Percentiles rank a stretch among this genome's conserved stretches.
These are phyloP conservation scores for Chytridium lagenaria DNA, from an alignment of 371 early-diverging fungal genomes.

Conservation along the genomic window DNA sequence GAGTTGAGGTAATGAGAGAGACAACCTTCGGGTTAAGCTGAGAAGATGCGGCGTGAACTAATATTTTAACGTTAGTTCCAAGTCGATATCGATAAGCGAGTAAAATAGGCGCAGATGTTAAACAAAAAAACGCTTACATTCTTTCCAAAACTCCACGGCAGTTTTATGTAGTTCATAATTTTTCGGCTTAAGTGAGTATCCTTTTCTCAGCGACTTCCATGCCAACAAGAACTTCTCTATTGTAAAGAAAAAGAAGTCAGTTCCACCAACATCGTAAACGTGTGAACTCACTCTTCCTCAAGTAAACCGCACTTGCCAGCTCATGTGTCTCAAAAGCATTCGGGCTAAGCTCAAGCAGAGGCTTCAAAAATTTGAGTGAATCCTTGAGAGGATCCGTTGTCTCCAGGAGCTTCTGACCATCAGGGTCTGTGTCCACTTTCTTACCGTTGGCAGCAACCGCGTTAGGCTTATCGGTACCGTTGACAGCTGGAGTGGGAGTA, in stretches of 20 bases:
- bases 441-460: conserved; percentile 36
- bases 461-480: conserved; percentile 13
- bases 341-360: conserved; percentile 62
- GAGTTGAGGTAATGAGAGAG: conserved; percentile 27
- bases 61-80: too few relatives aligned
- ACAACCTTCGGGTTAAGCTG: conserved; percentile 29
- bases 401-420: conserved; percentile 67
- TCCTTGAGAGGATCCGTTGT: conserved; percentile 73
- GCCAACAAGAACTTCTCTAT: conserved; percentile 78
- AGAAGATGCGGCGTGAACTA: background rate
- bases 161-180: conserved; percentile 31
- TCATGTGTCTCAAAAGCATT: conserved; percentile 63
- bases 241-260: background rate
- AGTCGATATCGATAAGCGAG: background rate
- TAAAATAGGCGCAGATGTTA: background rate
- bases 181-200: conserved; percentile 30
- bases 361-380: conserved; percentile 77
- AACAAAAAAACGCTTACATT: conserved; percentile 11
- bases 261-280: background rate
- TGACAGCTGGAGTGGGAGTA: conserved; percentile 25
- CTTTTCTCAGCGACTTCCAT: conserved; percentile 68
- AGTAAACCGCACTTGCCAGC: conserved; percentile 76
- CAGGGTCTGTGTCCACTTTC: conserved; percentile 69
- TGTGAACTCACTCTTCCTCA: conserved; percentile 66
- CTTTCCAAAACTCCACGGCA: conserved; percentile 23